Percentiles rank a stretch among this genome's conserved stretches.
These are phyloP conservation scores for Eremothecium gossypii DNA, from an alignment of 1,139 yeast genomes.

Conservation along the genomic window DNA sequence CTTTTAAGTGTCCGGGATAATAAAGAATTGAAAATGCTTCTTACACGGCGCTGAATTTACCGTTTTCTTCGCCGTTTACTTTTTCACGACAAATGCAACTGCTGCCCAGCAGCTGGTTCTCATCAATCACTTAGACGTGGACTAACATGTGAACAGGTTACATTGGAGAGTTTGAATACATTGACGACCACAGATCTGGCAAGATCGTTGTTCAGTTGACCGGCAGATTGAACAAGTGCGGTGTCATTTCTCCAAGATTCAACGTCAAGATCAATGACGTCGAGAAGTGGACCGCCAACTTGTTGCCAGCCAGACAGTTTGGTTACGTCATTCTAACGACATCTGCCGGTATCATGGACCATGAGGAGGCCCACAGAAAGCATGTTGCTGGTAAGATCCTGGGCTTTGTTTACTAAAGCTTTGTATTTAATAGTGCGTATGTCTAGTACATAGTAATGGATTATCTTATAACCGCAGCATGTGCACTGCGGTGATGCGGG, in stretches of 20 bases:
- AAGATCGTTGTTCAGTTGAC: slow-evolving; percentile 91
- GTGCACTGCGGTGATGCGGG: not conserved
- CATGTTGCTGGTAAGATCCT: slow-evolving; percentile 97
- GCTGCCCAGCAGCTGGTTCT: not conserved
- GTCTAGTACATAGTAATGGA: too few relatives aligned
- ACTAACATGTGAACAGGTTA: slow-evolving; percentile 41
- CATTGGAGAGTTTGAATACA: slow-evolving; percentile 98
- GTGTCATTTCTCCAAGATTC: slow-evolving; percentile 97
- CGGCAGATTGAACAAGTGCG: slow-evolving; percentile 98
- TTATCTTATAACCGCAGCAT: too few relatives aligned
- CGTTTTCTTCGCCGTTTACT: slow-evolving; percentile 48
- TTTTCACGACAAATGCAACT: slow-evolving; percentile 50
- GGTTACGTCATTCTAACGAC: slow-evolving; percentile 96
- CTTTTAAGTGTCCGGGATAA: slow-evolving; percentile 95
- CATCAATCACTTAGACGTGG: not conserved
- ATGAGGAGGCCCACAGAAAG: slow-evolving; percentile 99
- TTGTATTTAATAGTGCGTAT: not conserved
- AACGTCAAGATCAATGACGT: slow-evolving; percentile 87
- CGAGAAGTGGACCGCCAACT: slow-evolving; percentile 96
- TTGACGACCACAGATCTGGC: slow-evolving; percentile 98
- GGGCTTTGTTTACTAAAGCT: slow-evolving; percentile 79
- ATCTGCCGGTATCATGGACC: slow-evolving; percentile 99
- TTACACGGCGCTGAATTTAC: slow-evolving; percentile 51
- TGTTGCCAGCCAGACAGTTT: slow-evolving; percentile 97
- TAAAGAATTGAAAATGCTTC: slow-evolving; percentile 57